phyloP scores from a whole-genome alignment of 2,329 filamentous ascomycete genomes.

The Aspergillus puulaauensis region DNA sequence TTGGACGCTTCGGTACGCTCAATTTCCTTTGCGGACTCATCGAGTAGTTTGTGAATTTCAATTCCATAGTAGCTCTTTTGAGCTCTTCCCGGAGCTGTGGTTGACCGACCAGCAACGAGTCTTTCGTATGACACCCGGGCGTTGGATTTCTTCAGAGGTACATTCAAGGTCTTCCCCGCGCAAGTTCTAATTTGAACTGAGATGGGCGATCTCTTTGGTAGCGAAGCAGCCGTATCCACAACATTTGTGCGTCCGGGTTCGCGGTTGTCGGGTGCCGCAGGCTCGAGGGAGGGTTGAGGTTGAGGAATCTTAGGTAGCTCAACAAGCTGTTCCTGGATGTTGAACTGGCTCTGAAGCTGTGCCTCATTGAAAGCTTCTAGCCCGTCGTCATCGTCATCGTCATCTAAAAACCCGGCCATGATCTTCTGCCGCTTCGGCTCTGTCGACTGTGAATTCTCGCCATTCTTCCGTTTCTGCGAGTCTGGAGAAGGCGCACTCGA shows the following conservation, averaged over 20 bases:
- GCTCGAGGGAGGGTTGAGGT: neutral
- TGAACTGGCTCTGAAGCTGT: constrained; percentile 30
- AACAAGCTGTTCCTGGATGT: constrained; percentile 26
- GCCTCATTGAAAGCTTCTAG: constrained; percentile 29
- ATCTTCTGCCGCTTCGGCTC: constrained; percentile 43
- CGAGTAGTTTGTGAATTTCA: constrained; percentile 80
- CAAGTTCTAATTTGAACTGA: constrained; percentile 46
- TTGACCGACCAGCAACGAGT: constrained; percentile 55
- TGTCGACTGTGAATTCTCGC: constrained; percentile 25
- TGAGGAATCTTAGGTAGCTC: constrained; percentile 16
- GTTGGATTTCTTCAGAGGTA: constrained; percentile 39
- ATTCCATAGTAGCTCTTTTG: constrained; percentile 80
- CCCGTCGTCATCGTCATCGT: constrained; percentile 34
- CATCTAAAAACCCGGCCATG: constrained; percentile 43
- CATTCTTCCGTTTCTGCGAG: constrained; percentile 43
- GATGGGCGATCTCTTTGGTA: constrained; percentile 15
- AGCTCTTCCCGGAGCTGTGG: constrained; percentile 52
- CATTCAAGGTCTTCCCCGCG: constrained; percentile 47
- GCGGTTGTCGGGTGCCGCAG: neutral
- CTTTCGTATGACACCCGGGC: constrained; percentile 50
- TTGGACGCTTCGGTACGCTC: constrained; percentile 33
- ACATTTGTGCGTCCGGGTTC: constrained; percentile 8
- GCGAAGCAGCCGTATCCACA: constrained; percentile 4
- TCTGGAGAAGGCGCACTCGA: constrained; percentile 37
- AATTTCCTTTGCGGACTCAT: constrained; percentile 65